Base-by-base conservation (phyloP, 352 stramenopile species). In the Phytophthora cryptogea region DNA sequence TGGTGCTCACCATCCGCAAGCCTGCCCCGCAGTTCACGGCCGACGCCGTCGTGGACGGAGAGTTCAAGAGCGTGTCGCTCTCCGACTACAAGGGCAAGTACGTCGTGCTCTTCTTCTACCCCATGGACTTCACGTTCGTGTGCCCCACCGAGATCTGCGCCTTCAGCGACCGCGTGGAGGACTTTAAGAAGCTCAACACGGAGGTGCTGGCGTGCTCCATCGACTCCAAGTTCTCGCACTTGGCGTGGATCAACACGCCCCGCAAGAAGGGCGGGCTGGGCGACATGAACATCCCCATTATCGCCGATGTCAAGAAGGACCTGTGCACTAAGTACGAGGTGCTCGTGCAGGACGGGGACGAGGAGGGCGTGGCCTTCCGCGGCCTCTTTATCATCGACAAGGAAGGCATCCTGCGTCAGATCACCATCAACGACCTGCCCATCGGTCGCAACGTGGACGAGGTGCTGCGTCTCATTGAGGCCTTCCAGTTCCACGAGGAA, bases 41-140 rank as follows among this genome's bases (percentile, higher is more conserved):
- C 48, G 72, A 85, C 23, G 88, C 88, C 42, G 79, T 96, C 23
- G 72, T 96, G 14, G 54, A 95, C 62, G 85, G 82, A 35, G 74
- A 92, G 59, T 96, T 97, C 71, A 88, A 88, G 74, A 81, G 72
- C 32, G 54, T 97, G 31, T 91, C 72, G 56, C 72, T 97, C 8
- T 73, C 70, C 13, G 84, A 97, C 60, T 97, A 94, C 78, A 83
- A 81, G 44, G 89, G 89, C 55, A 88, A 97, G 65, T 97, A 92
- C 59, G 77, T 97, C 30, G 88, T 97, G 51, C 82, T 97, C 16
- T 96, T 97, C 84, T 97, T 96, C 69, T 97, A 96, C 74, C 89
- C 90, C 46, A 72, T 95, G 56, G 89, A 96, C 73, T 96, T 95
- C 66, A 97, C 89, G 28, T 97, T 97, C 55, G 90, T 97, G 57